These are phyloP conservation scores for Physcomitrellopsis africana DNA, from an alignment of 225 moss, liverwort and hornwort genomes.

Conservation along the genomic window DNA sequence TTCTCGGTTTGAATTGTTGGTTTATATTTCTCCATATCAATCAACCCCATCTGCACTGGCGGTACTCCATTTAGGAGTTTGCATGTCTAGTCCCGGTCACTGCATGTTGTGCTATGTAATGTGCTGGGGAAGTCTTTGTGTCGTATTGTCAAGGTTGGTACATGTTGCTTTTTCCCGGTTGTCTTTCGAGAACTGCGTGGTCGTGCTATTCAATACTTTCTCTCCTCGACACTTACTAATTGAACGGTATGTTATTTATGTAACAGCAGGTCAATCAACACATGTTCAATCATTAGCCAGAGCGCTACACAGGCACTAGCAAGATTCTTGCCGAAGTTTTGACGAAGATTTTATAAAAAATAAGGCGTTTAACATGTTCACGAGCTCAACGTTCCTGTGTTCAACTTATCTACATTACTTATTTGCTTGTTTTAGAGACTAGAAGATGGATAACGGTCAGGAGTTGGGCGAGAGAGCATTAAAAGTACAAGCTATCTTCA, in stretches of 20 bases:
- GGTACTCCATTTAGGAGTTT: neutral
- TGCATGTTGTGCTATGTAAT: constrained; percentile 26
- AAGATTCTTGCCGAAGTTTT: constrained; percentile 7
- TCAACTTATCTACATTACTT: neutral
- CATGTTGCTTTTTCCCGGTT: neutral
- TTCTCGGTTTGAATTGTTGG: neutral
- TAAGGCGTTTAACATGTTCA: constrained; percentile 2
- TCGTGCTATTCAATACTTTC: neutral
- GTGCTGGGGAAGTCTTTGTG: neutral
- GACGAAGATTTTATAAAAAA: neutral
- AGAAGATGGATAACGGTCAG: constrained; percentile 58
- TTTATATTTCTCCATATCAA: neutral
- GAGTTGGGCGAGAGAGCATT: constrained; percentile 51
- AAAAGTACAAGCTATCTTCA: constrained; percentile 90
- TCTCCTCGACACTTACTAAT: constrained; percentile 1
- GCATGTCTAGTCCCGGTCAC: neutral
- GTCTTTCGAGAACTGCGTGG: neutral
- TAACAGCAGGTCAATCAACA: constrained; percentile 30
- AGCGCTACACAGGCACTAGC: neutral
- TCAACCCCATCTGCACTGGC: neutral
- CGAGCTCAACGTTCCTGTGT: constrained; percentile 2
- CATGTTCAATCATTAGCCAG: neutral
- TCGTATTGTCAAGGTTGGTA: neutral
- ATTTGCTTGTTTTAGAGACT: neutral
- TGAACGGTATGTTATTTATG: constrained; percentile 6